phyloP scores from a whole-genome alignment of 2,329 filamentous ascomycete species.

The Aspergillus sp. region DNA sequence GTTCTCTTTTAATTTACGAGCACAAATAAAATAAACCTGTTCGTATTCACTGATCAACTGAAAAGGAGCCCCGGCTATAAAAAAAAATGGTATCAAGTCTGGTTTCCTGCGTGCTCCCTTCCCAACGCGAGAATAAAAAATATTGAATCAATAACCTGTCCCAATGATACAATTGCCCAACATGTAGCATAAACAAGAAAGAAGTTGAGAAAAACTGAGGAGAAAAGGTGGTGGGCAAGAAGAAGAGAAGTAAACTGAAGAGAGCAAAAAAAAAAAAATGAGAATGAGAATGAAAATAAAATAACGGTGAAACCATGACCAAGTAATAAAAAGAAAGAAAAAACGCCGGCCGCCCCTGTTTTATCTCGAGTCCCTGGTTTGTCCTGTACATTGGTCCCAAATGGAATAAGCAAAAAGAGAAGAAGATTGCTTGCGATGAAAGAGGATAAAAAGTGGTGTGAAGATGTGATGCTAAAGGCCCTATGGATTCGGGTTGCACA shows the following conservation, averaged over 20 bases:
- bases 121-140: slow-evolving; percentile 4
- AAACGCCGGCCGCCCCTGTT: slow-evolving; percentile 17
- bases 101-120: slow-evolving; percentile 16
- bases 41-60: background rate
- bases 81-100: slow-evolving; percentile 38
- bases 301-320: slow-evolving; percentile 1
- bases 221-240: slow-evolving; percentile 12
- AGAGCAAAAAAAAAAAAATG: background rate
- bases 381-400: slow-evolving; percentile 17
- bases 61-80: slow-evolving; percentile 30
- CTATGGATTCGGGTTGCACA: background rate
- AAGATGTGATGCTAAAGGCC: background rate
- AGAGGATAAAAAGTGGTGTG: background rate
- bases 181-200: slow-evolving; percentile 13
- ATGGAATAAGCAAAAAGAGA: slow-evolving; percentile 11
- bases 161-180: slow-evolving; percentile 28
- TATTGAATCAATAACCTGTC: slow-evolving; percentile 22
- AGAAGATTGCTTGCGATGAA: background rate
- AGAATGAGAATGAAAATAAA: background rate
- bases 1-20: background rate
- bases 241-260: background rate
- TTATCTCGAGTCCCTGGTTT: slow-evolving; percentile 10
- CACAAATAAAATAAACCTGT: background rate
- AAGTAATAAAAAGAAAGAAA: slow-evolving; percentile 8
- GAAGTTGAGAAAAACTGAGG: slow-evolving; percentile 20